phyloP scores from a whole-genome alignment of 2,329 filamentous ascomycete genomes.

The Aspergillus novoparasiticus region DNA sequence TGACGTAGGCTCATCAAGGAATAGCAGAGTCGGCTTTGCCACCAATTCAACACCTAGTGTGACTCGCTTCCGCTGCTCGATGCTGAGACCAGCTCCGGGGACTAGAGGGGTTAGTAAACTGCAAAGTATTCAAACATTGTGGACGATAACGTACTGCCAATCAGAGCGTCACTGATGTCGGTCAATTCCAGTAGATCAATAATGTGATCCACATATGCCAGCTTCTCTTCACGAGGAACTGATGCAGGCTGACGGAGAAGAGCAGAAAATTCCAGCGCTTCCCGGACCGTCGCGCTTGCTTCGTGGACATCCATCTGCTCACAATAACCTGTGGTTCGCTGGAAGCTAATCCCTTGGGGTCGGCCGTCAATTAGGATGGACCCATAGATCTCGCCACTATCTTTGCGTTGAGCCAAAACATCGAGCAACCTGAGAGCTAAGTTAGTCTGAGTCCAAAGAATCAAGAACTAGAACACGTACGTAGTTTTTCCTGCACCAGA shows the following conservation, averaged over 20 bases:
- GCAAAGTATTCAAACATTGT: no score
- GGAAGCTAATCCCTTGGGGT: slow-evolving; percentile 49
- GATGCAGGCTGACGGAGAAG: slow-evolving; percentile 61
- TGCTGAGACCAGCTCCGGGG: slow-evolving; percentile 60
- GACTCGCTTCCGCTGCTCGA: slow-evolving; percentile 67
- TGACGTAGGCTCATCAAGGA: slow-evolving; percentile 63
- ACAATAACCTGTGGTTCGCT: slow-evolving; percentile 54
- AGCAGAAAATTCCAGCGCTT: slow-evolving; percentile 66
- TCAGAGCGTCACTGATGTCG: slow-evolving; percentile 63
- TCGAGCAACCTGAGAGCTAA: slow-evolving; percentile 40
- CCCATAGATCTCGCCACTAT: slow-evolving; percentile 45
- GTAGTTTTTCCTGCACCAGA: slow-evolving; percentile 67
- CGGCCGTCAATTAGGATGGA: slow-evolving; percentile 47
- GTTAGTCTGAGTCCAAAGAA: slow-evolving; percentile 6
- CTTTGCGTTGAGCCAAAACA: slow-evolving; percentile 46
- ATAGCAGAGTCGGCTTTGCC: slow-evolving; percentile 62
- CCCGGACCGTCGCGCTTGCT: slow-evolving; percentile 63
- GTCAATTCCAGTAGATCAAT: slow-evolving; percentile 67
- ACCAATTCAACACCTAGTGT: slow-evolving; percentile 63
- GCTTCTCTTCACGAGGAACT: slow-evolving; percentile 60
- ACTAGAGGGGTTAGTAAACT: slow-evolving; percentile 16
- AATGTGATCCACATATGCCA: slow-evolving; percentile 66
- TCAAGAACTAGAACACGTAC: slow-evolving; percentile 14
- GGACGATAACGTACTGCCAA: slow-evolving; percentile 49
- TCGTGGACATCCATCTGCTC: slow-evolving; percentile 69